These are phyloP conservation scores for Suillus subalutaceus DNA, from an alignment of 768 basidiomycete genomes.

Conservation along the genomic window DNA sequence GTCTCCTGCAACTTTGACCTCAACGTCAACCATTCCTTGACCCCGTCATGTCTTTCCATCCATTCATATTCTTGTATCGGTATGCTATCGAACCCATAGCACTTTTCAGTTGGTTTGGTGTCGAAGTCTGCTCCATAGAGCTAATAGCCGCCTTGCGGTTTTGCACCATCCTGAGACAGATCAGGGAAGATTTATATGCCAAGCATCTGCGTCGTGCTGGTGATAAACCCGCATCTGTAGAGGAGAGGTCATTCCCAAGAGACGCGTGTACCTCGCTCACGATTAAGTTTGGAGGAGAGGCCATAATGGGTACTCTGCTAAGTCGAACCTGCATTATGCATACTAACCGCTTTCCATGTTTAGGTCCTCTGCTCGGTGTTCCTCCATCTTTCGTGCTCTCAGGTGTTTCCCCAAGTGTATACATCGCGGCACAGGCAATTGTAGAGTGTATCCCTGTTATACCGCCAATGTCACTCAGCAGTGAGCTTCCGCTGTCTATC, in stretches of 20 bases:
- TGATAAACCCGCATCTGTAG: slow-evolving; percentile 34
- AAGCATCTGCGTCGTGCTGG: slow-evolving; percentile 45
- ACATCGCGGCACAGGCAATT: slow-evolving; percentile 59
- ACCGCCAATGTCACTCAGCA: slow-evolving; percentile 51
- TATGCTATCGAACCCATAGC: slow-evolving; percentile 59
- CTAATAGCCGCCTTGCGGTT: slow-evolving; percentile 70
- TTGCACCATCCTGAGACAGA: slow-evolving; percentile 67
- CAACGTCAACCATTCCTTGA: not conserved
- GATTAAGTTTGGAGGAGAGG: slow-evolving; percentile 80
- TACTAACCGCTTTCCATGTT: not conserved
- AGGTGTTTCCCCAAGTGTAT: slow-evolving; percentile 65
- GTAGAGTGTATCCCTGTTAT: slow-evolving; percentile 62
- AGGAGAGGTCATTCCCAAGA: slow-evolving; percentile 58
- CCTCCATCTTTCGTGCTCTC: slow-evolving; percentile 82
- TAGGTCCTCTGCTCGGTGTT: slow-evolving; percentile 64
- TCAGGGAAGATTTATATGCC: slow-evolving; percentile 52
- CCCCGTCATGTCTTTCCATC: slow-evolving; percentile 36
- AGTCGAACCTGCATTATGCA: not conserved
- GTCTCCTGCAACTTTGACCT: not conserved
- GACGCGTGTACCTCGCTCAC: slow-evolving; percentile 59
- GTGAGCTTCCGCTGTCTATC: slow-evolving; percentile 73
- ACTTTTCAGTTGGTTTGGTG: slow-evolving; percentile 71
- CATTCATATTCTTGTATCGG: slow-evolving; percentile 53
- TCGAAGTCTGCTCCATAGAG: slow-evolving; percentile 64
- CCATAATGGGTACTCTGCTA: slow-evolving; percentile 54